These are phyloP conservation scores for Pleurotus djamor DNA, from an alignment of 768 basidiomycete species.

Conservation along the genomic window DNA sequence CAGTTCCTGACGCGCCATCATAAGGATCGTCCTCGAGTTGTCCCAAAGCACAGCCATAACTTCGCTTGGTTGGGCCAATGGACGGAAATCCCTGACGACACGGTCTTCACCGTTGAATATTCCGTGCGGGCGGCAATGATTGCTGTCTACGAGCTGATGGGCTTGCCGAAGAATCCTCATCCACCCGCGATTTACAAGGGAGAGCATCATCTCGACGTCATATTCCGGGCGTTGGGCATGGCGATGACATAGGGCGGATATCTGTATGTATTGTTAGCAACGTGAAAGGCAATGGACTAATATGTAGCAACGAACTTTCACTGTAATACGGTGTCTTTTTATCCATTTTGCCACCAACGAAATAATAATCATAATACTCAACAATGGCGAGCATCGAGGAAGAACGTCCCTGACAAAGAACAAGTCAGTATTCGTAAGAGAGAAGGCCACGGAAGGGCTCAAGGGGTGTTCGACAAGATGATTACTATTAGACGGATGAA, in stretches of 20 bases:
- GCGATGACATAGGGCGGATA: not conserved
- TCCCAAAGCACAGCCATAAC: not conserved
- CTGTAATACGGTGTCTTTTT: too few species aligned
- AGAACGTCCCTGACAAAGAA: not conserved
- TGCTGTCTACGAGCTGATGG: constrained; percentile 4
- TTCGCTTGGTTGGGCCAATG: constrained; percentile 2
- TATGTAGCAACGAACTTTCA: not conserved
- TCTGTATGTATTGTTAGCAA: not conserved
- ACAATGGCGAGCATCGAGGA: too few species aligned
- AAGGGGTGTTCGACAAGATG: not conserved
- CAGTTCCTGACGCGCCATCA: not conserved
- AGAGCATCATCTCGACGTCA: constrained; percentile 3
- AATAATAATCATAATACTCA: too few species aligned
- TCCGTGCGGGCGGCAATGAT: not conserved
- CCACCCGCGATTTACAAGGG: constrained; percentile 4
- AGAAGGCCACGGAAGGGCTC: not conserved
- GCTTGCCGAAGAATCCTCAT: not conserved
- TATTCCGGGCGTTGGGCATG: constrained; percentile 2
- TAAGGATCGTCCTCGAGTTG: not conserved
- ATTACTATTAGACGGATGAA: not conserved
- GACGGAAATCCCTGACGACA: constrained; percentile 4
- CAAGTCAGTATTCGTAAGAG: not conserved
- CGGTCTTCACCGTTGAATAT: constrained; percentile 3
- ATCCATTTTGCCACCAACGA: too few species aligned
- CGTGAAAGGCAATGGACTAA: not conserved